Percentiles rank a stretch among this genome's conserved stretches.
Conservation (phyloP, 2,329 filamentous ascomycete genomes). For the Pyrenophora seminiperda region DNA sequence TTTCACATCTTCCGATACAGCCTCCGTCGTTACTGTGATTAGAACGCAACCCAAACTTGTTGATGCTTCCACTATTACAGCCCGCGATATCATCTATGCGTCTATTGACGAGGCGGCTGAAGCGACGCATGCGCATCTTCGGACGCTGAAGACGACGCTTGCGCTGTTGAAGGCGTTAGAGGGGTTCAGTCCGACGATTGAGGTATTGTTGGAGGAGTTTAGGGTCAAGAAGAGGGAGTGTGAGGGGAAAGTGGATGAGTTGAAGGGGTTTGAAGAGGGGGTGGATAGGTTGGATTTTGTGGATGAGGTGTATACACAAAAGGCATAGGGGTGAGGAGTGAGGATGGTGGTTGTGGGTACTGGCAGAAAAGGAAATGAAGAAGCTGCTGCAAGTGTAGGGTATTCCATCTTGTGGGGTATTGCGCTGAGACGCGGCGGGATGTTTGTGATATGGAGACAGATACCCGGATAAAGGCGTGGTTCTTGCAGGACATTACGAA, state of each 20-base stretch:
- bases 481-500: too few relatives aligned
- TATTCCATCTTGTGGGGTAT: too few relatives aligned
- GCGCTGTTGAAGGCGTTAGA: conserved; percentile 17
- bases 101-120: conserved; percentile 15
- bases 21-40: neutral
- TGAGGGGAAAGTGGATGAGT: conserved; percentile 13
- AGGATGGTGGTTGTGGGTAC: too few relatives aligned
- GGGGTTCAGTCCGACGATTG: conserved; percentile 23
- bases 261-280: conserved; percentile 13
- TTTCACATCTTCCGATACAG: neutral
- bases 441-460: too few relatives aligned
- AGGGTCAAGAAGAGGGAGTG: conserved; percentile 12
- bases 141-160: conserved; percentile 18
- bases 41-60: neutral
- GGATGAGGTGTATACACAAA: neutral
- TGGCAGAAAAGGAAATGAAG: too few relatives aligned
- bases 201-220: conserved; percentile 17
- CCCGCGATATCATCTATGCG: conserved; percentile 16
- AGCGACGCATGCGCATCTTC: conserved; percentile 10
- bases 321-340: too few relatives aligned
- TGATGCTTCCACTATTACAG: neutral
- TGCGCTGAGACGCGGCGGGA: too few relatives aligned
- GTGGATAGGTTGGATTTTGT: neutral
- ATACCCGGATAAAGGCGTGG: too few relatives aligned
- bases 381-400: too few relatives aligned